A percentile compares a stretch with the other conserved stretches of the same genome.
These are phyloP conservation scores for Eucalyptus viminalis DNA, from an alignment of 345 rosid species.

Conservation along the genomic window DNA sequence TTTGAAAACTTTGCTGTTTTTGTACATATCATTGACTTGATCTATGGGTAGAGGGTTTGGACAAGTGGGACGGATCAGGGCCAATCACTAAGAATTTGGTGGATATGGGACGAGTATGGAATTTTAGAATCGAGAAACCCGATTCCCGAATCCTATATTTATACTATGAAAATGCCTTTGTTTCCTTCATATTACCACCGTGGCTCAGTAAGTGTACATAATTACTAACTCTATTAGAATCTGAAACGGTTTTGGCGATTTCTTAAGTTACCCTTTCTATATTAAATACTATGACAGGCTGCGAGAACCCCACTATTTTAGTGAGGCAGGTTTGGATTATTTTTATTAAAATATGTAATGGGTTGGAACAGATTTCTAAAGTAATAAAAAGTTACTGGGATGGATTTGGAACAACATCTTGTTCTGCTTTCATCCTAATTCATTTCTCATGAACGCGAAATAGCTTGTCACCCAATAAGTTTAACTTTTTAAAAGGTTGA, in stretches of 20 bases:
- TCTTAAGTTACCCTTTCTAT: background rate
- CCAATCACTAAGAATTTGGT: background rate
- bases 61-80: background rate
- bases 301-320: background rate
- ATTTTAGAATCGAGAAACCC: background rate
- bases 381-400: background rate
- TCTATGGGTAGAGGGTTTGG: background rate
- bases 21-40: background rate
- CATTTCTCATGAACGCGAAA: no score
- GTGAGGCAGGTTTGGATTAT: background rate
- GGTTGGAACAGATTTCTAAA: background rate
- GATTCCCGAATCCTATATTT: background rate
- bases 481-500: no score
- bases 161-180: background rate
- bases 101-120: background rate
- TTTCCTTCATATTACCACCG: background rate
- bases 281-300: background rate
- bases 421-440: background rate
- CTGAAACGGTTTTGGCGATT: background rate
- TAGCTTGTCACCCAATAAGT: no score
- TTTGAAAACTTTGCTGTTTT: background rate
- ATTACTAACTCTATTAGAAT: background rate
- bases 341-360: background rate
- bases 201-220: background rate
- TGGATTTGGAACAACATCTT: background rate